phyloP scores from a whole-genome alignment of 352 stramenopile genomes.

The Phytophthora palmivora region DNA sequence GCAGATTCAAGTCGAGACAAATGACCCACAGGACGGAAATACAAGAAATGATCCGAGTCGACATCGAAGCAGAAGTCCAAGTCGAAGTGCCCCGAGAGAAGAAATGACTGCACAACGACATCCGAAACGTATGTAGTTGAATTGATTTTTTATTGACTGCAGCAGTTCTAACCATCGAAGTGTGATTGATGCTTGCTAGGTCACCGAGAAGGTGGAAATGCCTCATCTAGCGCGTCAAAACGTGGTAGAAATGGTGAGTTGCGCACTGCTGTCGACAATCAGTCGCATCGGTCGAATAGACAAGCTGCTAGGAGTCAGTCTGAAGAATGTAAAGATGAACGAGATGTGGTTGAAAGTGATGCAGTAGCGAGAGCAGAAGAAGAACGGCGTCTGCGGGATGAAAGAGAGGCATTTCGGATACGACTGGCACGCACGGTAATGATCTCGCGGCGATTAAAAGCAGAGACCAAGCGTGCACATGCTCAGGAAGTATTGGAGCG shows the following conservation, averaged over 20 bases:
- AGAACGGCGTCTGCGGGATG: constrained; percentile 33
- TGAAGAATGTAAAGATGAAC: constrained; percentile 27
- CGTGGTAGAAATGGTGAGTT: constrained; percentile 7
- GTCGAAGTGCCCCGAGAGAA: constrained; percentile 29
- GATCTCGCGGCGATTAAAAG: constrained; percentile 47
- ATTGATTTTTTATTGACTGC: not conserved
- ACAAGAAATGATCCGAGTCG: not conserved
- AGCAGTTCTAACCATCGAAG: not conserved
- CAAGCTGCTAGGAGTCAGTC: constrained; percentile 12
- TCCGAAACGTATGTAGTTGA: constrained; percentile 35
- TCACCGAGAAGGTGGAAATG: constrained; percentile 9
- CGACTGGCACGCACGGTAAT: constrained; percentile 59
- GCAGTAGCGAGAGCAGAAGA: constrained; percentile 19
- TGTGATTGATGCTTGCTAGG: constrained; percentile 16
- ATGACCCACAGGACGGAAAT: not conserved
- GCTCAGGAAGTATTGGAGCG: constrained; percentile 49
- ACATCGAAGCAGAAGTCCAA: constrained; percentile 3
- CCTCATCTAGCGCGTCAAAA: constrained; percentile 7
- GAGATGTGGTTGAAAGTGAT: constrained; percentile 11
- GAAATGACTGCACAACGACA: constrained; percentile 23
- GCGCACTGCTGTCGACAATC: not conserved
- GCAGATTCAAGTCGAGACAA: constrained; percentile 2
- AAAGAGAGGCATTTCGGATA: constrained; percentile 73
- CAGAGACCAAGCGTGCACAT: constrained; percentile 42
- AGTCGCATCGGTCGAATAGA: not conserved